phyloP scores from a whole-genome alignment of 768 basidiomycete species.

The Pulveroboletus frians region DNA sequence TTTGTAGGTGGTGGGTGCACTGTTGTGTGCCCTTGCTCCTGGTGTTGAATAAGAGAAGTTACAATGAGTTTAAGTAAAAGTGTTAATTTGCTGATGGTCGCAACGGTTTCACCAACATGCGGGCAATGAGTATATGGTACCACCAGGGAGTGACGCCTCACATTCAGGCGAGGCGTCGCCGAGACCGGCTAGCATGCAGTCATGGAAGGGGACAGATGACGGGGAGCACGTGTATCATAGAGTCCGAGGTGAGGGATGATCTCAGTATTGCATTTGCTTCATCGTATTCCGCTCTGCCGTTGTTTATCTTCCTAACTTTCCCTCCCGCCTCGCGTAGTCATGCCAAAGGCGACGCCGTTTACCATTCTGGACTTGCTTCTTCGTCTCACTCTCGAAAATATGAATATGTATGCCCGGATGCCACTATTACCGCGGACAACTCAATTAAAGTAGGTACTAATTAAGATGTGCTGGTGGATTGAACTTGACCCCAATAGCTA shows the following conservation, averaged over 20 bases:
- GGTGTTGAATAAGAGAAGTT: too few relatives aligned
- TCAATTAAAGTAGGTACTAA: neutral
- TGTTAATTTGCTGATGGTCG: too few relatives aligned
- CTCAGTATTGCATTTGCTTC: constrained; percentile 25
- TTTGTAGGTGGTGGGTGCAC: too few relatives aligned
- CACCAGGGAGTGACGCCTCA: neutral
- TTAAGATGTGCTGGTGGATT: too few relatives aligned
- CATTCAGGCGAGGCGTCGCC: neutral
- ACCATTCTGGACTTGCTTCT: neutral
- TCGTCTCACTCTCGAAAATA: neutral
- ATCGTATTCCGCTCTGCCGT: neutral
- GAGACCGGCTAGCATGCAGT: constrained; percentile 10
- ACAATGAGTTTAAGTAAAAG: too few relatives aligned
- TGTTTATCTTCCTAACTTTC: neutral
- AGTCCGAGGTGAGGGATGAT: constrained; percentile 1
- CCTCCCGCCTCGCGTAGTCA: neutral
- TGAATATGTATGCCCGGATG: neutral
- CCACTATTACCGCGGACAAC: constrained; percentile 1
- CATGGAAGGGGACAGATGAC: constrained; percentile 19
- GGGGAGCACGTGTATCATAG: constrained; percentile 16
- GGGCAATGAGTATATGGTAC: neutral
- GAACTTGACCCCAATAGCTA: too few relatives aligned
- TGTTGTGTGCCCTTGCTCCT: too few relatives aligned
- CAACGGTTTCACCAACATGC: constrained; percentile 2
- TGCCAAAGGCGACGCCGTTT: neutral